These are phyloP conservation scores for Cicer yamashitae DNA, from an alignment of 306 rosid genomes.

Conservation along the genomic window DNA sequence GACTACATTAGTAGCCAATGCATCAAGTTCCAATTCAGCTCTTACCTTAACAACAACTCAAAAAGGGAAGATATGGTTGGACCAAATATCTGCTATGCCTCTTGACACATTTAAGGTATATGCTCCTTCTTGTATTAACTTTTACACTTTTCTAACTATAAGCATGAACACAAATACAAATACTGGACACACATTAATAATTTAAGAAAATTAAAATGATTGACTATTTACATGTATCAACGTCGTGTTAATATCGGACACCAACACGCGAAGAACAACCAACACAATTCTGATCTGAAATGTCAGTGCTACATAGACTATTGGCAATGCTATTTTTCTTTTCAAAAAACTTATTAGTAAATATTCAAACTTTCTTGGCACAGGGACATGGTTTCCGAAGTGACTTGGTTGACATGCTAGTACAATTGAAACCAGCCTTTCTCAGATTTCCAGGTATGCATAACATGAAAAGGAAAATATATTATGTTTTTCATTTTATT, in stretches of 20 bases:
- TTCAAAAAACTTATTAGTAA: neutral
- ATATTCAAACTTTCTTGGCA: constrained; percentile 29
- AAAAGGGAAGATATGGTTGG: constrained; percentile 50
- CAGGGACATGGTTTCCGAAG: constrained; percentile 86
- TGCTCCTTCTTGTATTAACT: neutral
- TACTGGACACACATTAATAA: too few species aligned
- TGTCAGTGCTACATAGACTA: neutral
- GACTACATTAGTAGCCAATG: constrained; percentile 20
- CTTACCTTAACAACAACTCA: constrained; percentile 46
- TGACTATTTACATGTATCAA: too few species aligned
- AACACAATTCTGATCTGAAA: too few species aligned
- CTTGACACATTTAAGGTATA: constrained; percentile 46
- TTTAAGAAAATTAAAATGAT: too few species aligned
- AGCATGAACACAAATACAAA: neutral
- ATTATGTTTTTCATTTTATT: neutral
- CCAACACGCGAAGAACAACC: too few species aligned
- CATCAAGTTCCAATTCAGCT: constrained; percentile 34
- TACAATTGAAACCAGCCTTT: constrained; percentile 69
- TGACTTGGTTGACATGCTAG: constrained; percentile 62
- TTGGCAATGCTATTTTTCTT: neutral
- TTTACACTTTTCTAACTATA: neutral
- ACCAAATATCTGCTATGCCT: constrained; percentile 59
- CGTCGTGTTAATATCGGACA: neutral
- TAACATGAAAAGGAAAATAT: neutral
- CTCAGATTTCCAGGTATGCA: constrained; percentile 81